Evolutionary conservation across 73 alveolate species (phyloP).

Genomic region (Breviolum minutum): DNA sequence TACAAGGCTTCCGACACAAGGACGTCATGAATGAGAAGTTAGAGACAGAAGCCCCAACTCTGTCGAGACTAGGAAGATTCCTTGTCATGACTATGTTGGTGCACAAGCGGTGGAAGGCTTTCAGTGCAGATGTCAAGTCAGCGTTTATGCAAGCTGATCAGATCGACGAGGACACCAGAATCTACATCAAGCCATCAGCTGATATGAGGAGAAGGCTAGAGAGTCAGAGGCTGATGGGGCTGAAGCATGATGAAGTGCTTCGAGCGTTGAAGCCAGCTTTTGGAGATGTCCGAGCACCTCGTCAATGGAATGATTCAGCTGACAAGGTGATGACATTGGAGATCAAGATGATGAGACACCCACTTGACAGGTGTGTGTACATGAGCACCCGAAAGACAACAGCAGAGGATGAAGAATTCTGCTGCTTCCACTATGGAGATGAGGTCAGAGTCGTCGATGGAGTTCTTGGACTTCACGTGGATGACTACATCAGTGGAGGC

Average conservation of each 20-base stretch:
- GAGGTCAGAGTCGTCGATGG: background rate
- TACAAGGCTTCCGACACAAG: no score
- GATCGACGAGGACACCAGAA: constrained; percentile 10
- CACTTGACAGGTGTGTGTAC: background rate
- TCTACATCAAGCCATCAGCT: background rate
- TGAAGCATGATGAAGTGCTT: background rate
- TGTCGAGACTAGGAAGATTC: background rate
- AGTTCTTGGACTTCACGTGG: constrained; percentile 32
- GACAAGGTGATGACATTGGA: background rate
- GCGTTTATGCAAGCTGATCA: constrained; percentile 27
- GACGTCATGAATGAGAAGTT: background rate
- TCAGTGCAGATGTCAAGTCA: constrained; percentile 23
- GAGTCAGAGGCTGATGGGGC: background rate
- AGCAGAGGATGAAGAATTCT: background rate
- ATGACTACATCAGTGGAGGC: constrained; percentile 18
- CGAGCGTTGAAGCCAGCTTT: constrained; percentile 45
- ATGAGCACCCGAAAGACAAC: background rate
- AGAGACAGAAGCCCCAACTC: background rate
- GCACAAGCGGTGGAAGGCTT: constrained; percentile 33
- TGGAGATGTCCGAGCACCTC: constrained; percentile 46
- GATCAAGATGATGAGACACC: background rate
- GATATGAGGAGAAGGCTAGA: constrained; percentile 21
- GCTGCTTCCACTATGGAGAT: background rate
- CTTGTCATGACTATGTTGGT: background rate
- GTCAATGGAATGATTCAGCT: constrained; percentile 35